Evolutionary conservation across 1,284 basidiomycete genomes (phyloP).

Genomic region (Paramarasmius palmivorus): DNA sequence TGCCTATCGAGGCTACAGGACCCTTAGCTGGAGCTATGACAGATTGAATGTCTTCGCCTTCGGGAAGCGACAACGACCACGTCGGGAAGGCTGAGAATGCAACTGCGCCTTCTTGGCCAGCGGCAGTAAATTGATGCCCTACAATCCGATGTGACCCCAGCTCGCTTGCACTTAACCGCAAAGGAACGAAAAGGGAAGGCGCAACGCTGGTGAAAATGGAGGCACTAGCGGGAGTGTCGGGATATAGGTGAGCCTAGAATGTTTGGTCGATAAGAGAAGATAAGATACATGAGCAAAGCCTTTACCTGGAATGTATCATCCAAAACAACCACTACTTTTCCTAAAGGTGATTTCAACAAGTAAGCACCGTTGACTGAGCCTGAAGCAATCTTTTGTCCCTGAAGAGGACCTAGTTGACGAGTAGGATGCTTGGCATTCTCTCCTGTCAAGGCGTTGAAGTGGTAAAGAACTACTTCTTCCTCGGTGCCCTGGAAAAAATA

Average conservation of each 20-base stretch:
- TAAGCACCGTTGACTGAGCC: slow-evolving; percentile 62
- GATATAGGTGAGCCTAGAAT: slow-evolving; percentile 63
- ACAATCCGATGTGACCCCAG: slow-evolving; percentile 45
- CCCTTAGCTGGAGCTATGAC: slow-evolving; percentile 50
- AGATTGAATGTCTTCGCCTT: slow-evolving; percentile 50
- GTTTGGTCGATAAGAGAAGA: not conserved
- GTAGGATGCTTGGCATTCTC: slow-evolving; percentile 40
- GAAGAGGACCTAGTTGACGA: slow-evolving; percentile 35
- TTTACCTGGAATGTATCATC: slow-evolving; percentile 68
- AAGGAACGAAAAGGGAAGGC: slow-evolving; percentile 48
- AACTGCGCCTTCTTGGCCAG: slow-evolving; percentile 42
- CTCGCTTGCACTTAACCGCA: slow-evolving; percentile 41
- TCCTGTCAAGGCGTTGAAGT: slow-evolving; percentile 80
- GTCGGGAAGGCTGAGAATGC: slow-evolving; percentile 49
- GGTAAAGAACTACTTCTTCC: slow-evolving; percentile 74
- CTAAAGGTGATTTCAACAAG: slow-evolving; percentile 42
- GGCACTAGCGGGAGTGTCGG: slow-evolving; percentile 47
- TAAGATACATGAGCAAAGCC: not conserved
- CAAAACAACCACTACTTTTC: slow-evolving; percentile 58
- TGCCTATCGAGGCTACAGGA: slow-evolving; percentile 77
- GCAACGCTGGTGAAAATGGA: slow-evolving; percentile 45
- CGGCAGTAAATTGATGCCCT: slow-evolving; percentile 54
- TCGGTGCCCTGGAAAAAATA: slow-evolving; percentile 38
- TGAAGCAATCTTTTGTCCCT: slow-evolving; percentile 60
- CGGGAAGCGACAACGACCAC: slow-evolving; percentile 65